Evolutionary conservation across 257 asterid genomes (phyloP), one percentile per base, ranked within the genome.

Genomic region (Thymus mandschuricus): DNA sequence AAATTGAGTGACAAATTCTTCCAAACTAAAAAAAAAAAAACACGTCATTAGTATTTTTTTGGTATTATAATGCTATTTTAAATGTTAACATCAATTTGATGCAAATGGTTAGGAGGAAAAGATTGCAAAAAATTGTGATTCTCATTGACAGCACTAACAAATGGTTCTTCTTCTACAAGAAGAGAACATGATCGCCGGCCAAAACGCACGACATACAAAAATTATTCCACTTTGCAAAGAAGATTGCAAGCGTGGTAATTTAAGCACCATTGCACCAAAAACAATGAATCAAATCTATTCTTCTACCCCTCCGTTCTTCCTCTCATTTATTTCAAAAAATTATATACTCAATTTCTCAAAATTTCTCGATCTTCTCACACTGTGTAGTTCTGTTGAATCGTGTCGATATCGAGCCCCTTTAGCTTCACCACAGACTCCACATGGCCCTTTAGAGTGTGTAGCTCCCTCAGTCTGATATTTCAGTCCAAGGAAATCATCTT

Each of bases 401-500:
- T 76, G 46, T 85, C 89, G 13, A 85, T 80, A 76, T 85, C 89
- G 0, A 85, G 85, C 1, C 89, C 87, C 82, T 85, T 85, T 0
- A 78, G 85, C 85, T 82, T 82, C 72, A 80, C 85, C 29, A 85
- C 89, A 0, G 87, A 79, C 50, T 85, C 89, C 0, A 85, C 86
- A 60, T 85, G 89, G 0, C 90, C 90, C 79, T 82, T 85, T n/a
- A 86, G 83, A 31, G 90, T 83, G 76, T 81, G 86, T 10, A 83
- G 80, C 82, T 86, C 88, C 48, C 91, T 72, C 50, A 86, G 67
- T 68, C 90, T 85, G 72, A 28, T 21, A 74, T 63, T n/a, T 62
- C 55, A 62, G n/a, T 64, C 35, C 60, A 51, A 61, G n/a, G n/a
- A 44, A 75, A 13, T 31, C 10, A 30, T 1, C 58, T 50, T 10